These are phyloP conservation scores for Pochonia chlamydosporia DNA, from an alignment of 2,329 filamentous ascomycete genomes.

Conservation along the genomic window DNA sequence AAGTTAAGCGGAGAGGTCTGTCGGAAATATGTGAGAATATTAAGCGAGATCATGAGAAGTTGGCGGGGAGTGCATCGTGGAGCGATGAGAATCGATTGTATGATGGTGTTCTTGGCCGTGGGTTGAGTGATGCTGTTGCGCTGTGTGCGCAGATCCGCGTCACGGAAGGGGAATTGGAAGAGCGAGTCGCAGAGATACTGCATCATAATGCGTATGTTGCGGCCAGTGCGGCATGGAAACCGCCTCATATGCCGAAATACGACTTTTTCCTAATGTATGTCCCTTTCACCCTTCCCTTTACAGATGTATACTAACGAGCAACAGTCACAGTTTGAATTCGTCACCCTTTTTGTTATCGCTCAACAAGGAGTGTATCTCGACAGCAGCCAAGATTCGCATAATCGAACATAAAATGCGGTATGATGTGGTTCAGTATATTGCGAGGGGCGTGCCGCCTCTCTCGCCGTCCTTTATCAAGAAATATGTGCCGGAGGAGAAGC, in stretches of 20 bases:
- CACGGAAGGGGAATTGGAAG: slow-evolving; percentile 48
- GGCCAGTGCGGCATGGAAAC: slow-evolving; percentile 53
- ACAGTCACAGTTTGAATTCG: slow-evolving; percentile 69
- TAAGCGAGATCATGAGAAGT: slow-evolving; percentile 41
- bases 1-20: slow-evolving; percentile 19
- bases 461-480: slow-evolving; percentile 33
- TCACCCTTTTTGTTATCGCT: slow-evolving; percentile 69
- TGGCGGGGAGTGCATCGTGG: slow-evolving; percentile 43
- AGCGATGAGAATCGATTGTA: slow-evolving; percentile 58
- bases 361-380: slow-evolving; percentile 55
- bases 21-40: slow-evolving; percentile 58
- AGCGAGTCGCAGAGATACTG: slow-evolving; percentile 58
- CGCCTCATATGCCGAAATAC: slow-evolving; percentile 61
- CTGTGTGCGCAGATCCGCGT: slow-evolving; percentile 56
- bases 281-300: neutral
- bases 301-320: neutral
- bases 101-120: slow-evolving; percentile 62
- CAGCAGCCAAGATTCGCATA: slow-evolving; percentile 58
- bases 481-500: slow-evolving; percentile 49
- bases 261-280: slow-evolving; percentile 70
- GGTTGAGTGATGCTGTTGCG: slow-evolving; percentile 55
- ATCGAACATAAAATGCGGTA: slow-evolving; percentile 77
- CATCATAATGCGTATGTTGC: slow-evolving; percentile 51
- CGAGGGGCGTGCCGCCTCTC: slow-evolving; percentile 57
- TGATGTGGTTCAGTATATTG: slow-evolving; percentile 70